Evolutionary conservation across 345 rosid genomes (phyloP).

Genomic region (Moricandia moricandioides): DNA sequence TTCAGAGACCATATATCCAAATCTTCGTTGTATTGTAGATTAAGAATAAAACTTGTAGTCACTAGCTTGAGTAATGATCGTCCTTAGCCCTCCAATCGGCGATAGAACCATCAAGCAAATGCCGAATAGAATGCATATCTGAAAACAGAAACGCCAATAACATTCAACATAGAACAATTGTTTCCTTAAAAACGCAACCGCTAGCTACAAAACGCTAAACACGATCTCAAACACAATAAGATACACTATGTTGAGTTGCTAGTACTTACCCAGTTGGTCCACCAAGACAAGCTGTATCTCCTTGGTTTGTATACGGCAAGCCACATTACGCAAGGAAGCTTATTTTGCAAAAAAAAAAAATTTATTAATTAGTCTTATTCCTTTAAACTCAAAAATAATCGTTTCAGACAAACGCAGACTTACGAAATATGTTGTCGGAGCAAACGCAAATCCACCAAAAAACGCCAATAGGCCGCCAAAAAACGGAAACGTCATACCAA

Average conservation of each 20-base stretch:
- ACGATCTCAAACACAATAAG: neutral
- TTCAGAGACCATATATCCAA: neutral
- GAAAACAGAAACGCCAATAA: constrained; percentile 25
- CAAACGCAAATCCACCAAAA: constrained; percentile 83
- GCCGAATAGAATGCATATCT: constrained; percentile 68
- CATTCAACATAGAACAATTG: neutral
- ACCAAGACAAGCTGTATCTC: constrained; percentile 66
- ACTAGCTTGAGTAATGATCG: constrained; percentile 55
- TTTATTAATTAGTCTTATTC: neutral
- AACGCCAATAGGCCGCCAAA: constrained; percentile 61
- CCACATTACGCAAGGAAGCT: constrained; percentile 88
- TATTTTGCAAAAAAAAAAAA: neutral
- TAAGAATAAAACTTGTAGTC: constrained; percentile 60
- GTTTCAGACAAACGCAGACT: constrained; percentile 25
- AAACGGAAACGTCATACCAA: constrained; percentile 75
- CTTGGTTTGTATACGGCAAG: constrained; percentile 65
- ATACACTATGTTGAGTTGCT: neutral
- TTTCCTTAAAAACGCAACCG: constrained; percentile 13
- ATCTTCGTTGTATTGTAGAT: neutral
- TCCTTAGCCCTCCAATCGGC: constrained; percentile 79
- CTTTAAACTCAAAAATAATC: neutral
- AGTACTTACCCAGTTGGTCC: constrained; percentile 58
- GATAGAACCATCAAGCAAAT: constrained; percentile 56
- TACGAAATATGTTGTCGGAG: constrained; percentile 78
- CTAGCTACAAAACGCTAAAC: no score